phyloP scores from a whole-genome alignment of 2,329 filamentous ascomycete genomes.

The Colletotrichum sp. region DNA sequence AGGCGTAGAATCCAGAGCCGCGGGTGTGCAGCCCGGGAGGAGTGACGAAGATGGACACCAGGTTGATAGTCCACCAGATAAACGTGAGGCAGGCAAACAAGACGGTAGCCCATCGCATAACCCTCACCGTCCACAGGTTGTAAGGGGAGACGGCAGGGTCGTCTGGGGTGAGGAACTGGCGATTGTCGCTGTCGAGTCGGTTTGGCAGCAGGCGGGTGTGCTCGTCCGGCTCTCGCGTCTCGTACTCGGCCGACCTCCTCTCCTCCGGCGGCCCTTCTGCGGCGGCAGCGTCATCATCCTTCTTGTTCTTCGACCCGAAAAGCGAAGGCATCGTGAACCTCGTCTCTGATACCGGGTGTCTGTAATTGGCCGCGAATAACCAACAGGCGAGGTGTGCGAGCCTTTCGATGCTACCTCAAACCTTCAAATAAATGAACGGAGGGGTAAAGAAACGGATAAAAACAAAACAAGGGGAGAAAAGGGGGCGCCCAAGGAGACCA shows the following conservation, averaged over 20 bases:
- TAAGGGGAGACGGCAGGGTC: slow-evolving; percentile 78
- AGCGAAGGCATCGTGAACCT: slow-evolving; percentile 2
- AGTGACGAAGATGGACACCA: slow-evolving; percentile 91
- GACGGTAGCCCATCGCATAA: slow-evolving; percentile 78
- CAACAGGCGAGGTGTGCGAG: too few species aligned
- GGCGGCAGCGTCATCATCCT: slow-evolving; percentile 28
- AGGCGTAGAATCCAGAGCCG: slow-evolving; percentile 91
- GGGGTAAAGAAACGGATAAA: background rate
- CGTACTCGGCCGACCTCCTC: background rate
- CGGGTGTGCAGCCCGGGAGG: slow-evolving; percentile 85
- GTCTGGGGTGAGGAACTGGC: slow-evolving; percentile 39
- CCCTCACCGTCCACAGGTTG: slow-evolving; percentile 90
- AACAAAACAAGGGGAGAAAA: background rate
- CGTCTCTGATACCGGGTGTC: background rate
- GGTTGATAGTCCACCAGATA: slow-evolving; percentile 89
- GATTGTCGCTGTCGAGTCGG: slow-evolving; percentile 55
- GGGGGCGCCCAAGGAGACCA: background rate
- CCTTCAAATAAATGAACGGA: background rate
- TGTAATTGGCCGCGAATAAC: background rate
- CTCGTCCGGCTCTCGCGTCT: slow-evolving; percentile 45
- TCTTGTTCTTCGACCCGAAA: slow-evolving; percentile 15
- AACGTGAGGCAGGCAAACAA: slow-evolving; percentile 78
- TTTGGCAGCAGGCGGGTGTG: slow-evolving; percentile 73
- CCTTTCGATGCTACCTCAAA: background rate
- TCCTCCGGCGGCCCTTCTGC: slow-evolving; percentile 24